A percentile compares a stretch with the other conserved stretches of the same genome.
Evolutionary conservation across 192 early-diverging fungal species (phyloP).

Genomic region (Geosiphon pyriformis): DNA sequence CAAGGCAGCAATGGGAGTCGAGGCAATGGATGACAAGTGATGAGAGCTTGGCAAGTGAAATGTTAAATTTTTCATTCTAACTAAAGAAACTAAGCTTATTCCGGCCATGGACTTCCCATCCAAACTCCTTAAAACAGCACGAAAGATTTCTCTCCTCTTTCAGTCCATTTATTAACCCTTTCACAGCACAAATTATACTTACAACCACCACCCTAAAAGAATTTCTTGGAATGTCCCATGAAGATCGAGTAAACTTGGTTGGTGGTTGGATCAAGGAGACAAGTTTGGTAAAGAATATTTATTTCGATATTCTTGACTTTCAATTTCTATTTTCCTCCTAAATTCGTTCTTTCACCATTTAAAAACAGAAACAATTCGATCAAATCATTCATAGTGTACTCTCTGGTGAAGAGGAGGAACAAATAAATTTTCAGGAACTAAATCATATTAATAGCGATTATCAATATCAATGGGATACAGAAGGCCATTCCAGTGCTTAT

Average conservation of each 20-base stretch:
- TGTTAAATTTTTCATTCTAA: background rate
- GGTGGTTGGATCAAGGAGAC: slow-evolving; percentile 17
- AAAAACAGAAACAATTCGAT: no score
- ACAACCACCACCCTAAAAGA: background rate
- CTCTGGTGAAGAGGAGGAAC: no score
- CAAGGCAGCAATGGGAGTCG: slow-evolving; percentile 6
- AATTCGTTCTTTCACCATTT: no score
- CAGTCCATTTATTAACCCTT: slow-evolving; percentile 19
- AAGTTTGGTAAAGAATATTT: slow-evolving; percentile 17
- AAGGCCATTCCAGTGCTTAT: no score
- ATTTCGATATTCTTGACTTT: no score
- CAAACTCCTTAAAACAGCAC: slow-evolving; percentile 9
- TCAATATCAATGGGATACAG: no score
- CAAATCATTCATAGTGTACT: no score
- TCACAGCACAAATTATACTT: slow-evolving; percentile 21
- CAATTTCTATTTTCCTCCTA: no score
- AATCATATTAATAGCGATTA: no score
- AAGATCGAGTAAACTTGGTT: slow-evolving; percentile 1
- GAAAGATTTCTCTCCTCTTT: slow-evolving; percentile 20
- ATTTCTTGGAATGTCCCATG: slow-evolving; percentile 19
- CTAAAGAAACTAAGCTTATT: background rate
- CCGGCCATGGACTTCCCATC: background rate
- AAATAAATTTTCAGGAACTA: no score
- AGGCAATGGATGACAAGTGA: slow-evolving; percentile 18
- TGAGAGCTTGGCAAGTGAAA: slow-evolving; percentile 13